phyloP scores from a whole-genome alignment of 192 early-diverging fungal species.

The Diversispora epigaea region DNA sequence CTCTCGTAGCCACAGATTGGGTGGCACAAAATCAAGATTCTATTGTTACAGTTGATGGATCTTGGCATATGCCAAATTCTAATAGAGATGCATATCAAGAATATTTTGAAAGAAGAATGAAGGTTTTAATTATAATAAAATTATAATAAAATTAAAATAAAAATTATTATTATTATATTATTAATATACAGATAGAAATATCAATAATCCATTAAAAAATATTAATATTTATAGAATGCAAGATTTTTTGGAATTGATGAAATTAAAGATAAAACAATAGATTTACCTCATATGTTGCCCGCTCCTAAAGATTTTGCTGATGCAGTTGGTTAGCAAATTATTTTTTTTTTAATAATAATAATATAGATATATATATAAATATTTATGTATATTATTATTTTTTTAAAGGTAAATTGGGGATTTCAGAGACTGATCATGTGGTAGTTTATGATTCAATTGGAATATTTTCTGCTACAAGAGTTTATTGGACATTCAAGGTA shows the following conservation, averaged over 20 bases:
- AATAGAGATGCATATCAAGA: conserved; percentile 70
- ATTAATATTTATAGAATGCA: conserved; percentile 51
- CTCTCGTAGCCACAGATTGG: conserved; percentile 57
- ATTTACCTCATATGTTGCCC: conserved; percentile 93
- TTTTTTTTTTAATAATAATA: neutral
- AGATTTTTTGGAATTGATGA: conserved; percentile 91
- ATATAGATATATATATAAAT: conserved; percentile 4
- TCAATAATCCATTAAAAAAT: neutral
- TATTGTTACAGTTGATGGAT: conserved; percentile 84
- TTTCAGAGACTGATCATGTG: conserved; percentile 77
- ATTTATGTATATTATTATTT: conserved; percentile 6
- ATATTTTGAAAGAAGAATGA: conserved; percentile 57
- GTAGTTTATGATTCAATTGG: conserved; percentile 88
- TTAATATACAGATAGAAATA: too few relatives aligned
- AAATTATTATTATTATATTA: neutral
- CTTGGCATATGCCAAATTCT: conserved; percentile 85
- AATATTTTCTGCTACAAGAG: conserved; percentile 77
- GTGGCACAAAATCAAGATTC: conserved; percentile 55
- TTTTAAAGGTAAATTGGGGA: conserved; percentile 65
- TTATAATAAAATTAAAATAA: neutral
- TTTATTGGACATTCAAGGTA: conserved; percentile 93
- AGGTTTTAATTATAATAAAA: conserved; percentile 9
- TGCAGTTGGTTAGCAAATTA: conserved; percentile 58
- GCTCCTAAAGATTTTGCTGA: conserved; percentile 66
- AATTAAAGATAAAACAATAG: conserved; percentile 67